These are phyloP conservation scores for Podospora didyma DNA, from an alignment of 495 filamentous ascomycete genomes.

Conservation along the genomic window DNA sequence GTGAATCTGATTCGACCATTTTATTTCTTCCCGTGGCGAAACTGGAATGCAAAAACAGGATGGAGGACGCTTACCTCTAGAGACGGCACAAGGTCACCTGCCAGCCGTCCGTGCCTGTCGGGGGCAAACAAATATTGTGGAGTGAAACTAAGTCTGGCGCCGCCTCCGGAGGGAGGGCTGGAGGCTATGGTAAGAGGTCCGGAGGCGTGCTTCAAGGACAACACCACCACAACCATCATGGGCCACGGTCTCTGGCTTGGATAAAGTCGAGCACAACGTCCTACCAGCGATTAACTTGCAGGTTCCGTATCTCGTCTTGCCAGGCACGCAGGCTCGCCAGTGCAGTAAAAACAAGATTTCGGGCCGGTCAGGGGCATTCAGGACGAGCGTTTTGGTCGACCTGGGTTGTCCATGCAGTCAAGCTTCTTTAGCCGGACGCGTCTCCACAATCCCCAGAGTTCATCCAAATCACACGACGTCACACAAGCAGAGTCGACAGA, in stretches of 20 bases:
- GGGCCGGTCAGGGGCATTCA: not conserved
- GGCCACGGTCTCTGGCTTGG: not conserved
- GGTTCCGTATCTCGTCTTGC: too few species aligned
- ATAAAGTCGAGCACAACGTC: not conserved
- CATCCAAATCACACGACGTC: not conserved
- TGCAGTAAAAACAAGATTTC: constrained; percentile 1
- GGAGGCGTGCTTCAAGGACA: too few species aligned
- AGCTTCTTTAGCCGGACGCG: constrained; percentile 1
- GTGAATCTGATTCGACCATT: not conserved
- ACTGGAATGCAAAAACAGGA: not conserved
- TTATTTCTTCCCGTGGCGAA: not conserved
- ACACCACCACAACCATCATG: too few species aligned
- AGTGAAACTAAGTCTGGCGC: not conserved
- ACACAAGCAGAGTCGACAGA: not conserved
- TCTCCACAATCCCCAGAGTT: constrained; percentile 6
- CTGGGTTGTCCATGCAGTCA: not conserved
- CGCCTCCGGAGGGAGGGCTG: too few species aligned
- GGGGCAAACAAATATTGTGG: not conserved
- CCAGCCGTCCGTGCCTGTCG: not conserved
- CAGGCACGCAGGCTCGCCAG: too few species aligned
- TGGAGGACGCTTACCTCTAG: not conserved
- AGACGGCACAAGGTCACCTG: not conserved
- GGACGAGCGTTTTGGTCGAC: not conserved
- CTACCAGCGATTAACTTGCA: too few species aligned
- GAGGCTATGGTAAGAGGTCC: too few species aligned